These are phyloP conservation scores for Lecanosticta acicola DNA, from an alignment of 2,329 filamentous ascomycete species.

Conservation along the genomic window DNA sequence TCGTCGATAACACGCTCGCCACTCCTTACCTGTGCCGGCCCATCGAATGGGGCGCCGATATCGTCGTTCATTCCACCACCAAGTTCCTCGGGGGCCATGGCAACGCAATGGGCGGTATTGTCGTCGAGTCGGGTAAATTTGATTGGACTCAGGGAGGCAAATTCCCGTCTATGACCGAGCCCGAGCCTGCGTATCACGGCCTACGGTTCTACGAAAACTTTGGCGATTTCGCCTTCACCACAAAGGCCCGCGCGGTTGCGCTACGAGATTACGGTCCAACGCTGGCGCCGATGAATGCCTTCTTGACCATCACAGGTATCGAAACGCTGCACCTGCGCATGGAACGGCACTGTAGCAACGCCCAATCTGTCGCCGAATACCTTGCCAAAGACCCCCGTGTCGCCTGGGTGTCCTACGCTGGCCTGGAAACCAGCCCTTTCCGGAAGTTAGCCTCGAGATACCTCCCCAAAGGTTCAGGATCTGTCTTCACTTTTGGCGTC, in stretches of 20 bases:
- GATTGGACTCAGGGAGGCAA: slow-evolving; percentile 13
- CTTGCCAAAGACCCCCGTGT: slow-evolving; percentile 11
- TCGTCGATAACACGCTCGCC: slow-evolving; percentile 17
- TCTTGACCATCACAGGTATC: slow-evolving; percentile 14
- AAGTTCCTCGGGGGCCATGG: slow-evolving; percentile 17
- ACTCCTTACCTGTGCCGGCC: slow-evolving; percentile 15
- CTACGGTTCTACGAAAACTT: slow-evolving; percentile 16
- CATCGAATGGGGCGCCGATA: slow-evolving; percentile 14
- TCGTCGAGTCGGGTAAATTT: slow-evolving; percentile 16
- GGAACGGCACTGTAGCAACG: slow-evolving; percentile 16
- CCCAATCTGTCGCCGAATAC: slow-evolving; percentile 10
- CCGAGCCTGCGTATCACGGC: slow-evolving; percentile 14
- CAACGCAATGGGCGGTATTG: slow-evolving; percentile 15
- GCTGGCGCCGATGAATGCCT: slow-evolving; percentile 14
- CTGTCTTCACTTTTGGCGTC: slow-evolving; percentile 15
- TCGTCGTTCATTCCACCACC: slow-evolving; percentile 15
- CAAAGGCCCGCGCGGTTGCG: slow-evolving; percentile 12
- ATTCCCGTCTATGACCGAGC: slow-evolving; percentile 15
- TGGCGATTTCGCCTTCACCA: slow-evolving; percentile 14
- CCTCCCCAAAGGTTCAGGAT: slow-evolving; percentile 12
- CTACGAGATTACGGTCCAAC: slow-evolving; percentile 14
- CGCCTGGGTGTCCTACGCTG: slow-evolving; percentile 15
- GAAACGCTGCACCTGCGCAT: slow-evolving; percentile 16
- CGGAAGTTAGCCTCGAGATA: slow-evolving; percentile 8
- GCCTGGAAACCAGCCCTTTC: slow-evolving; percentile 10